Evolutionary conservation across 768 basidiomycete genomes (phyloP).

Genomic region (Naganishia antarctica): DNA sequence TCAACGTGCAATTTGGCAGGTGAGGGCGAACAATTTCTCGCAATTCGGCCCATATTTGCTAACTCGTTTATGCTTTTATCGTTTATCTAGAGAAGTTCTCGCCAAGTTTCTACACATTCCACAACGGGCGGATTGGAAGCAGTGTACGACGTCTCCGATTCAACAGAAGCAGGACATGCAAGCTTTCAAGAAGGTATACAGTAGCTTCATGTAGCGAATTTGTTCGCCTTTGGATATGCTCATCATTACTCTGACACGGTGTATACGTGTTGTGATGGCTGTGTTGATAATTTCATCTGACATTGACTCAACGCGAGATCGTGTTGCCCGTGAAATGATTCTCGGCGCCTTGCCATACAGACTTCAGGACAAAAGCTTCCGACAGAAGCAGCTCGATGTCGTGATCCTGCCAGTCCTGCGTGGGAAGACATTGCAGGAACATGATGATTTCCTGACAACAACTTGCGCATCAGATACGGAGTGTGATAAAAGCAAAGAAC

Average conservation of each 20-base stretch:
- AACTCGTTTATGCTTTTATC: background rate
- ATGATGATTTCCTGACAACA: slow-evolving; percentile 84
- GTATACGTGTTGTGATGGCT: too few species aligned
- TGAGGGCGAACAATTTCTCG: slow-evolving; percentile 50
- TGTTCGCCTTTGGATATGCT: too few species aligned
- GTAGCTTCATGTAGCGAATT: slow-evolving; percentile 9
- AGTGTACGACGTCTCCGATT: slow-evolving; percentile 71
- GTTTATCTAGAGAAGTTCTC: slow-evolving; percentile 64
- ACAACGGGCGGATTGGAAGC: slow-evolving; percentile 86
- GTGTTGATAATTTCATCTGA: too few species aligned
- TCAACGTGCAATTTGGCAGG: slow-evolving; percentile 92
- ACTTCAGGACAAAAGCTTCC: slow-evolving; percentile 75
- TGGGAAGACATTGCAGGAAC: slow-evolving; percentile 62
- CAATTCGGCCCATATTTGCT: background rate
- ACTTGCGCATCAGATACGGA: too few species aligned
- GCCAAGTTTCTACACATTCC: slow-evolving; percentile 69
- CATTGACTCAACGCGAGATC: background rate
- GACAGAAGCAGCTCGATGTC: slow-evolving; percentile 92
- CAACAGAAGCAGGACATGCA: slow-evolving; percentile 79
- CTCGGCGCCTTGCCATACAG: slow-evolving; percentile 50
- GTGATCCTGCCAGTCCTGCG: slow-evolving; percentile 86
- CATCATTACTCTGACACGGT: too few species aligned
- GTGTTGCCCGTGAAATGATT: slow-evolving; percentile 41
- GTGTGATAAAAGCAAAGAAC: too few species aligned
- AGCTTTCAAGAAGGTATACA: slow-evolving; percentile 76